Evolutionary conservation across 164 flowering plant species (phyloP).

Genomic region (Aristolochia contorta): DNA sequence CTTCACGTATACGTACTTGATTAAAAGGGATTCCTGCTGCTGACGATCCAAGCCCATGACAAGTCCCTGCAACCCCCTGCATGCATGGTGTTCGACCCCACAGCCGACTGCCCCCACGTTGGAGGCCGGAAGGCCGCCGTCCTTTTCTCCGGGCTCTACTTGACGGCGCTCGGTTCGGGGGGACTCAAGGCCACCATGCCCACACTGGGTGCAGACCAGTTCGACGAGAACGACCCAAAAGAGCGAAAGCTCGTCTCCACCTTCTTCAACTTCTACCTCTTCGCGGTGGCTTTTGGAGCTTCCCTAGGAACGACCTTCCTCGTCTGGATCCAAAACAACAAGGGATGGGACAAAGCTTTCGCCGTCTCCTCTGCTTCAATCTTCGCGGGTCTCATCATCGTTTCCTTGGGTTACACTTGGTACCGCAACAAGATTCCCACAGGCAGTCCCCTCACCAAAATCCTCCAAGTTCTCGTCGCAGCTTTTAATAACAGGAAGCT

Average conservation of each 20-base stretch:
- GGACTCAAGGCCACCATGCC: constrained; percentile 25
- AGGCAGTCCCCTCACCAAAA: constrained; percentile 16
- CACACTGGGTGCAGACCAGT: constrained; percentile 8
- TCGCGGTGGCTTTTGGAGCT: constrained; percentile 17
- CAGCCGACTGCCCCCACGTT: constrained; percentile 13
- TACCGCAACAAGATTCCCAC: constrained; percentile 16
- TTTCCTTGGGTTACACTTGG: constrained; percentile 4
- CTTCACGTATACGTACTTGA: too few relatives aligned
- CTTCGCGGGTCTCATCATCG: constrained; percentile 7
- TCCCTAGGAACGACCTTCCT: constrained; percentile 22
- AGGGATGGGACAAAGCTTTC: constrained; percentile 16
- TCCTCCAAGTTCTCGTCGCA: constrained; percentile 13
- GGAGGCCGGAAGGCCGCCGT: constrained; percentile 16
- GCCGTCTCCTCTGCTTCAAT: constrained; percentile 9
- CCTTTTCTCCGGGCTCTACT: constrained; percentile 23
- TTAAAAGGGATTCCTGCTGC: constrained; percentile 30
- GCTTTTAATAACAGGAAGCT: constrained; percentile 12
- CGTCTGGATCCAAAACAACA: constrained; percentile 24
- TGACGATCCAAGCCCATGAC: constrained; percentile 21
- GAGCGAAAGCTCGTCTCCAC: constrained; percentile 20
- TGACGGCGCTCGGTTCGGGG: constrained; percentile 28
- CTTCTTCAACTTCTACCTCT: constrained; percentile 28
- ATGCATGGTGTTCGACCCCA: constrained; percentile 7
- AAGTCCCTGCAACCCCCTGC: constrained; percentile 15
- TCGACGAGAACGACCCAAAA: constrained; percentile 6